A percentile compares a stretch with the other conserved stretches of the same genome.
Evolutionary conservation across 176 grass and related monocot genomes (phyloP).

Genomic region (Eleusine coracana): DNA sequence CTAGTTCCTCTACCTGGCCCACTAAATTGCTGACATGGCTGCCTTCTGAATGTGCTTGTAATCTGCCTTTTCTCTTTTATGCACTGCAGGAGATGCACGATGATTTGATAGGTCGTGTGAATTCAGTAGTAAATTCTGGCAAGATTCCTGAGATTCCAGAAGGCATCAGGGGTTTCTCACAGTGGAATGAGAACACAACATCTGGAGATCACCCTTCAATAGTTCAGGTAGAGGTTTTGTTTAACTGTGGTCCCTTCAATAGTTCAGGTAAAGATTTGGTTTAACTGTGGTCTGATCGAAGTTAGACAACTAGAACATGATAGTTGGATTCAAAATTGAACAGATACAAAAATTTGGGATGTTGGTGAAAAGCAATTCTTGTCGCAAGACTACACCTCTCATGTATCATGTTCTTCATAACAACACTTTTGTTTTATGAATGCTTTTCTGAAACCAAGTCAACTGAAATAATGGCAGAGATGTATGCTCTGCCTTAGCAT

Average conservation of each 20-base stretch:
- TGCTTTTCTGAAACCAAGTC: background rate
- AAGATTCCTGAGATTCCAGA: constrained; percentile 47
- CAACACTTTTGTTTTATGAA: background rate
- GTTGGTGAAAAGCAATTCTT: background rate
- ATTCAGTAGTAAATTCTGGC: constrained; percentile 43
- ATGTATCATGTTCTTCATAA: background rate
- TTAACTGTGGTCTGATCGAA: background rate
- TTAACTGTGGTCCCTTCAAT: constrained; percentile 28
- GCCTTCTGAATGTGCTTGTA: background rate
- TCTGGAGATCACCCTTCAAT: constrained; percentile 60
- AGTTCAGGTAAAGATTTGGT: constrained; percentile 52
- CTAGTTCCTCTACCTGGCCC: background rate
- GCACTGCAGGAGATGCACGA: constrained; percentile 56
- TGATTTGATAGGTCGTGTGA: constrained; percentile 49
- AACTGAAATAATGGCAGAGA: constrained; percentile 1
- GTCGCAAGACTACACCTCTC: background rate
- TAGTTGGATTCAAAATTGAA: background rate
- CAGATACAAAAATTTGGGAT: background rate
- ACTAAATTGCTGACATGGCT: background rate
- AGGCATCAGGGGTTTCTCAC: constrained; percentile 45
- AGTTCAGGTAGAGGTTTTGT: constrained; percentile 51
- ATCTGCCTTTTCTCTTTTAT: constrained; percentile 6
- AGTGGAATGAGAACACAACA: constrained; percentile 56
- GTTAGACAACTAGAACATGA: constrained; percentile 5
- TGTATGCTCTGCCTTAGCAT: background rate